Base-by-base conservation (phyloP, 768 basidiomycete species). In the Tricholoma furcatifolium region DNA sequence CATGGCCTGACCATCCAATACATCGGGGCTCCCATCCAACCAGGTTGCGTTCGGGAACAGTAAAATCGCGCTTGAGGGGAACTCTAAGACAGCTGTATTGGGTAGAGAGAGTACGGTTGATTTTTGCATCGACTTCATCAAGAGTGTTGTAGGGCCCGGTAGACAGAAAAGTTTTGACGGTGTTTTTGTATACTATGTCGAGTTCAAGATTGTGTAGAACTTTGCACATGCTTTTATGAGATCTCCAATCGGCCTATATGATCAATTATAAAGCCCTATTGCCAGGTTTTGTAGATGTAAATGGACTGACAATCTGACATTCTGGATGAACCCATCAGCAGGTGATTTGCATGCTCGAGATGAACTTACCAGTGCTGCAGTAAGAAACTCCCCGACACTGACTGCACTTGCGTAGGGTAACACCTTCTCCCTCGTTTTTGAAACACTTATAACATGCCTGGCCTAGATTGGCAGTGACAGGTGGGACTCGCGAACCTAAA, bases 171-270 rank as follows among this genome's bases (percentile, higher is more conserved):
- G 49, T 12, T 27, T 27, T 27, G 55, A 51, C 1, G 20, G 59
- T 21, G 34, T 56, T 46, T 18, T 20, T 9, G 15, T 39, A 43
- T 2, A 38, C 44, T 9, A 52, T 36, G 21, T 64, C 58, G 1
- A 53, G 52, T 45, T 70, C 69, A 7, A 68, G n/a, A 3, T 53
- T 40, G 34, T 62, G 47, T 5, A 70, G 59, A 1, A 64, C 67
- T 50, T 69, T 70, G 64, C 71, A 74, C 3, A 70, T 54, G 6
- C 24, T 47, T 58, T 70, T 72, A 45, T 74, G 70, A 18, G 48
- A 53, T 4, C 53, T 21, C 70, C 70, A 72, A 50, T 70, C 61
- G 5, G 45, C 60, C 70, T 49, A 23, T 5, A 39, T 32, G 42
- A 23, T n/a, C 4, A 17, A 17, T 34, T 20, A 32, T 12, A 53